A percentile compares a stretch with the other conserved stretches of the same genome.
Conservation (phyloP, 2,329 filamentous ascomycete genomes). For the Alternaria sp. region DNA sequence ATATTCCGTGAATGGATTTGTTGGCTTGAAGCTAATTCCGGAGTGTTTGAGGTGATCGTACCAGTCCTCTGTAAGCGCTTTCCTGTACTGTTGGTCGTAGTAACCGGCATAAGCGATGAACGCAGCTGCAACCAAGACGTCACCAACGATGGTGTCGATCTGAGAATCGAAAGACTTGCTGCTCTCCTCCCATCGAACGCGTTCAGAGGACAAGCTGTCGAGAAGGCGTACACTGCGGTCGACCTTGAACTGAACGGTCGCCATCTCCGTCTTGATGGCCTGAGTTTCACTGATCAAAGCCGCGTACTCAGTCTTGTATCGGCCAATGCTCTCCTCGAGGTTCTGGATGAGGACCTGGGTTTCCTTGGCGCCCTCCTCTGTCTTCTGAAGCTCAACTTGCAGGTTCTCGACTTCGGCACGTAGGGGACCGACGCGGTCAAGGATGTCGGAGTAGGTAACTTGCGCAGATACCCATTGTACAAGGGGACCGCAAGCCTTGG, state of each 20-base stretch:
- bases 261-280: slow-evolving; percentile 97
- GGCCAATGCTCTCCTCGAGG: slow-evolving; percentile 88
- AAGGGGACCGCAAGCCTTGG: slow-evolving; percentile 93
- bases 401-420: slow-evolving; percentile 87
- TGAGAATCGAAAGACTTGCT: slow-evolving; percentile 99
- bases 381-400: slow-evolving; percentile 87
- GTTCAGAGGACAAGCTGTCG: slow-evolving; percentile 92
- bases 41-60: slow-evolving; percentile 89
- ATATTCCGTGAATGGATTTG: slow-evolving; percentile 95
- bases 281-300: slow-evolving; percentile 96
- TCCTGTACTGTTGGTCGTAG: slow-evolving; percentile 97
- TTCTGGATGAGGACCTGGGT: slow-evolving; percentile 85
- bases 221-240: slow-evolving; percentile 93
- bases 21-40: slow-evolving; percentile 90
- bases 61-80: slow-evolving; percentile 98
- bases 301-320: slow-evolving; percentile 95
- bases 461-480: slow-evolving; percentile 98
- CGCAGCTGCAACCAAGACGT: slow-evolving; percentile 93
- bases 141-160: slow-evolving; percentile 93
- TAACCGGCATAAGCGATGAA: slow-evolving; percentile 97
- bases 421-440: slow-evolving; percentile 90
- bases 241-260: slow-evolving; percentile 95
- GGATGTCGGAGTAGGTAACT: slow-evolving; percentile 96
- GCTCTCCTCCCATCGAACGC: slow-evolving; percentile 91
- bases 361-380: slow-evolving; percentile 89